Evolutionary conservation across 352 stramenopile species (phyloP), one percentile per base, ranked within the genome.

Genomic region (Thalassiosira mediterranea): DNA sequence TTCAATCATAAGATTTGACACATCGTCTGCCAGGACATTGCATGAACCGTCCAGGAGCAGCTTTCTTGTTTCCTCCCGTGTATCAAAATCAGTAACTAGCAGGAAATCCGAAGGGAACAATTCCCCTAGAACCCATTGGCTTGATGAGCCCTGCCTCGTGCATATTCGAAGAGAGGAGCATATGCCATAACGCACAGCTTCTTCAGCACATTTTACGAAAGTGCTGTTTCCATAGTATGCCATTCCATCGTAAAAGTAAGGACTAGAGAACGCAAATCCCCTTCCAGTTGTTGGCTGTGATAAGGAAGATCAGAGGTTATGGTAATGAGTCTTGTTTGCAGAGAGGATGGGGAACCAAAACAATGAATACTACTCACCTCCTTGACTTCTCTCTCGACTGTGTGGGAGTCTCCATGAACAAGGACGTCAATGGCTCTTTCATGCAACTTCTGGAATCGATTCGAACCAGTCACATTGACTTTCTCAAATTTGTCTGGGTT

Each of bases 311-410:
- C n/a, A n/a, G n/a, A n/a, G n/a, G n/a, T n/a, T n/a, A n/a, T n/a
- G n/a, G n/a, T n/a, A n/a, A n/a, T n/a, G n/a, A n/a, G n/a, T n/a
- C n/a, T n/a, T n/a, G n/a, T n/a, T n/a, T n/a, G n/a, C n/a, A n/a
- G n/a, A n/a, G n/a, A n/a, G n/a, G n/a, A n/a, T n/a, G n/a, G n/a
- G n/a, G n/a, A n/a, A n/a, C n/a, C n/a, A n/a, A n/a, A n/a, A n/a
- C n/a, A n/a, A n/a, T n/a, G n/a, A n/a, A n/a, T n/a, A n/a, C n/a
- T n/a, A n/a, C n/a, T n/a, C n/a, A 11, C 52, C 29, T 42, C 10
- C 11, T 32, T 5, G 4, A 62, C 31, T 32, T 69, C 59, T 59
- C 59, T 47, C 26, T 59, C 44, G 29, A 69, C 38, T 10, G 44
- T 69, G 11, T 59, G 11, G 7, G 59, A 51, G 8, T 57, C 29